Percentiles rank a stretch among this genome's conserved stretches.
These are phyloP conservation scores for Apiotrichum siamense DNA, from an alignment of 1,284 basidiomycete genomes.

Conservation along the genomic window DNA sequence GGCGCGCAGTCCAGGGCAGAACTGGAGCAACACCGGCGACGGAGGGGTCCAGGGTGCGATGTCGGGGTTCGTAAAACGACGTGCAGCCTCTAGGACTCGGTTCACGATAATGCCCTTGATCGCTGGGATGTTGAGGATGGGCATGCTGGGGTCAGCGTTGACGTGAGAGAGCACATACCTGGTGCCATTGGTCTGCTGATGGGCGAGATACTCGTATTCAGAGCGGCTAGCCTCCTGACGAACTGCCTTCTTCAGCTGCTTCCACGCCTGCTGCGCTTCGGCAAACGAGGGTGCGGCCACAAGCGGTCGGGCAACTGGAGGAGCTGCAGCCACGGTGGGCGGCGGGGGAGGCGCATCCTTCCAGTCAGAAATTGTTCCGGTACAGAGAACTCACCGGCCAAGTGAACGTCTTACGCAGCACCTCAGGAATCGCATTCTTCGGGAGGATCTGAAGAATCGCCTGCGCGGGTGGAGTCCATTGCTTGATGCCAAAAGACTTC, in stretches of 20 bases:
- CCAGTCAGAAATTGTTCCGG: background rate
- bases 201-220: background rate
- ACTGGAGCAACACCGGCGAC: background rate
- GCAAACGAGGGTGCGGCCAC: too few relatives aligned
- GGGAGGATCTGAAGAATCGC: background rate
- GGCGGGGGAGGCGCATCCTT: too few relatives aligned
- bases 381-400: background rate
- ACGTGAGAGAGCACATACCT: too few relatives aligned
- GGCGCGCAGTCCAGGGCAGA: background rate
- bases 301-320: too few relatives aligned
- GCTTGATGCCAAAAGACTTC: background rate
- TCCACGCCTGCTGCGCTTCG: too few relatives aligned
- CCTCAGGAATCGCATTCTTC: background rate
- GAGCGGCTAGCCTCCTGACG: too few relatives aligned
- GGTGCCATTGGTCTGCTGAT: too few relatives aligned
- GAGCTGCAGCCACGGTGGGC: too few relatives aligned
- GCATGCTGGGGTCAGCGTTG: background rate
- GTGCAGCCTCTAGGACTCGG: background rate
- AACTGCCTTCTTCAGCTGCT: too few relatives aligned
- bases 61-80: background rate
- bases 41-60: background rate
- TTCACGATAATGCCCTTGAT: background rate
- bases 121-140: background rate
- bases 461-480: slow-evolving; percentile 3
- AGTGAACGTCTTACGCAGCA: background rate